phyloP scores from a whole-genome alignment of 1,139 yeast species.

The Entelexis paramagnoliae region DNA sequence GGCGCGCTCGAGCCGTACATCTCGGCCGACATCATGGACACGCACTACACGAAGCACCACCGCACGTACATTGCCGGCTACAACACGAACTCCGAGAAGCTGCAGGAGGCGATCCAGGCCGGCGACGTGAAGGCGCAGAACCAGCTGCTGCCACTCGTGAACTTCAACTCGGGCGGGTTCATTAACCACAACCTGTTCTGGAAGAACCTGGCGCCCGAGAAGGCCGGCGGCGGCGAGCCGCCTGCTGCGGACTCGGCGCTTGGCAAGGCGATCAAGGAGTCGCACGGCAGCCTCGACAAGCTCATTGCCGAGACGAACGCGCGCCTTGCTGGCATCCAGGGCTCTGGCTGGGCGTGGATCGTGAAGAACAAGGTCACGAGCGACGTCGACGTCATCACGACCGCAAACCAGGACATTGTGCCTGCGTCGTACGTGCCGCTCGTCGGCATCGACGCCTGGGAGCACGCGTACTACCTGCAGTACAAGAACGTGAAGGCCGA shows the following conservation, averaged over 20 bases:
- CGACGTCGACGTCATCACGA: slow-evolving; percentile 72
- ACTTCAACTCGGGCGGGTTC: slow-evolving; percentile 94
- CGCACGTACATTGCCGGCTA: slow-evolving; percentile 87
- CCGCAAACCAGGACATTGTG: slow-evolving; percentile 85
- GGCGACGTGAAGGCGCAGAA: slow-evolving; percentile 61
- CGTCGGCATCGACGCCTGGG: slow-evolving; percentile 97
- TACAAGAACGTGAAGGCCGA: slow-evolving; percentile 91
- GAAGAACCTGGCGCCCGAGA: slow-evolving; percentile 79
- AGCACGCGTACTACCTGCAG: slow-evolving; percentile 94
- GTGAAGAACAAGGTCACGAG: slow-evolving; percentile 81
- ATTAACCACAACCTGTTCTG: slow-evolving; percentile 79
- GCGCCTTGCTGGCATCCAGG: slow-evolving; percentile 86
- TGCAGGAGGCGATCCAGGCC: slow-evolving; percentile 55
- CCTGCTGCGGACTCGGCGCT: slow-evolving; percentile 52
- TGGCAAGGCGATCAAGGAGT: slow-evolving; percentile 50
- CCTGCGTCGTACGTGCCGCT: slow-evolving; percentile 65
- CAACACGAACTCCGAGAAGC: slow-evolving; percentile 72
- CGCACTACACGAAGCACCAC: slow-evolving; percentile 86
- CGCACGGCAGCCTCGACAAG: slow-evolving; percentile 71
- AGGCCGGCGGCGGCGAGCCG: slow-evolving; percentile 76
- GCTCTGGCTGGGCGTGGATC: slow-evolving; percentile 96
- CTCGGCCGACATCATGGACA: slow-evolving; percentile 79
- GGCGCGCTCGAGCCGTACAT: slow-evolving; percentile 85
- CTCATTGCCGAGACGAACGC: slow-evolving; percentile 59
- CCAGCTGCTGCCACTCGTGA: slow-evolving; percentile 64